A percentile compares a stretch with the other conserved stretches of the same genome.
phyloP scores from a whole-genome alignment of 306 rosid genomes.

The Quercus engelmannii region DNA sequence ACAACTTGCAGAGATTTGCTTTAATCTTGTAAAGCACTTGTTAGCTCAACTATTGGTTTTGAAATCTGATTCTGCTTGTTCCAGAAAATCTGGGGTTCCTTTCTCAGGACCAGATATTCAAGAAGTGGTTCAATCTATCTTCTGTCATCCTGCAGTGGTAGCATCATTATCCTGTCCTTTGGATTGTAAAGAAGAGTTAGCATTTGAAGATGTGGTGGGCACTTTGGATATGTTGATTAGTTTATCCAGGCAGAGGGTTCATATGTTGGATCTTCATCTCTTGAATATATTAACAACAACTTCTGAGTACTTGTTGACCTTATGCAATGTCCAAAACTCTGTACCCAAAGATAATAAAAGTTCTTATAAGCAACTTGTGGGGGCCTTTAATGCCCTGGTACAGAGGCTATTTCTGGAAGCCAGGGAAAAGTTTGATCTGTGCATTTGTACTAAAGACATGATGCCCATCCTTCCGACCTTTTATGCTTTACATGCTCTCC shows the following conservation, averaged over 20 bases:
- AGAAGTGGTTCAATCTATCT: conserved; percentile 57
- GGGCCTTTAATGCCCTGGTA: conserved; percentile 44
- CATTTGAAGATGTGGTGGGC: conserved; percentile 25
- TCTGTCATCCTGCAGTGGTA: conserved; percentile 58
- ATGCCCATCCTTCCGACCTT: conserved; percentile 42
- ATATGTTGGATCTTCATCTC: conserved; percentile 42
- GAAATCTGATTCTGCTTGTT: conserved; percentile 27
- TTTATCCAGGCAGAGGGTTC: conserved; percentile 42
- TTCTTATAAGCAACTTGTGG: conserved; percentile 34
- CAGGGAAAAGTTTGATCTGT: conserved; percentile 44
- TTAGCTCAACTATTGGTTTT: conserved; percentile 41
- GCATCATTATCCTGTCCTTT: conserved; percentile 53
- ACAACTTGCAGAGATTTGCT: conserved; percentile 56
- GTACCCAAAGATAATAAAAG: conserved; percentile 31
- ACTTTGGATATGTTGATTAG: conserved; percentile 33
- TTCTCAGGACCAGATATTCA: conserved; percentile 43
- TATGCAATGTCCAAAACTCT: conserved; percentile 30
- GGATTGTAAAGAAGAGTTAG: conserved; percentile 31
- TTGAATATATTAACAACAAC: conserved; percentile 55
- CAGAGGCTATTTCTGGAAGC: conserved; percentile 48
- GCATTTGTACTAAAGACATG: conserved; percentile 34
- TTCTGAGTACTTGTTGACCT: conserved; percentile 50
- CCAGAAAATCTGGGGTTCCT: conserved; percentile 22
- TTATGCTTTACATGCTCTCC: conserved; percentile 49
- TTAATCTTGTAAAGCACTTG: conserved; percentile 42